Evolutionary conservation across 495 filamentous ascomycete species (phyloP).

Genomic region (Amniculicola lignicola): DNA sequence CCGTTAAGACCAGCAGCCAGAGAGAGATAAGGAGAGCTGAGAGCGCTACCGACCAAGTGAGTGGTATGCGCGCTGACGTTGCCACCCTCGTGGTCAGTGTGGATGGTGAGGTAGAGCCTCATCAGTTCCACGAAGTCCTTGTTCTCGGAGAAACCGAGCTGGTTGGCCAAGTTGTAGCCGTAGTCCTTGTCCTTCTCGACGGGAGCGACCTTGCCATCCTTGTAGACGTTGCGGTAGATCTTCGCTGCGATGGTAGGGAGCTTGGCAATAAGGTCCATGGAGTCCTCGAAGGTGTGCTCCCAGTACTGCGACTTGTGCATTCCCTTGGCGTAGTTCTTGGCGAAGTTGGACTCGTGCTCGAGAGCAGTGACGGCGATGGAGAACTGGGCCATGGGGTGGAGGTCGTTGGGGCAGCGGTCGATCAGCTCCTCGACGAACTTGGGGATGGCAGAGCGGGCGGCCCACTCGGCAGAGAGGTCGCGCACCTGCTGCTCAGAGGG

Average conservation of each 20-base stretch:
- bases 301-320: constrained; percentile 99
- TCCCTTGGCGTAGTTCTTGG: constrained; percentile 97
- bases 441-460: constrained; percentile 90
- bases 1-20: constrained; percentile 95
- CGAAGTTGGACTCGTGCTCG: constrained; percentile 95
- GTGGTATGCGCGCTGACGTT: constrained; percentile 98
- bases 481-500: constrained; percentile 96
- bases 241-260: constrained; percentile 94
- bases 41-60: constrained; percentile 92
- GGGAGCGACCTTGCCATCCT: constrained; percentile 94
- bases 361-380: constrained; percentile 95
- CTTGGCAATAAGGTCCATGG: constrained; percentile 99
- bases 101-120: constrained; percentile 97
- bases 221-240: constrained; percentile 99
- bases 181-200: constrained; percentile 99
- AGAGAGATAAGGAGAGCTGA: constrained; percentile 96
- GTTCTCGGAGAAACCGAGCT: constrained; percentile 93
- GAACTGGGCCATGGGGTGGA: constrained; percentile 99
- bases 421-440: constrained; percentile 98
- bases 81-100: constrained; percentile 95
- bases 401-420: constrained; percentile 96
- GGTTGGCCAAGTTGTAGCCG: constrained; percentile 96
- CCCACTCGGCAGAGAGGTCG: constrained; percentile 96
- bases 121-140: constrained; percentile 96
- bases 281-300: constrained; percentile 98